Evolutionary conservation across 2,329 filamentous ascomycete genomes (phyloP).

Genomic region (Phialemonium atrogriseum): DNA sequence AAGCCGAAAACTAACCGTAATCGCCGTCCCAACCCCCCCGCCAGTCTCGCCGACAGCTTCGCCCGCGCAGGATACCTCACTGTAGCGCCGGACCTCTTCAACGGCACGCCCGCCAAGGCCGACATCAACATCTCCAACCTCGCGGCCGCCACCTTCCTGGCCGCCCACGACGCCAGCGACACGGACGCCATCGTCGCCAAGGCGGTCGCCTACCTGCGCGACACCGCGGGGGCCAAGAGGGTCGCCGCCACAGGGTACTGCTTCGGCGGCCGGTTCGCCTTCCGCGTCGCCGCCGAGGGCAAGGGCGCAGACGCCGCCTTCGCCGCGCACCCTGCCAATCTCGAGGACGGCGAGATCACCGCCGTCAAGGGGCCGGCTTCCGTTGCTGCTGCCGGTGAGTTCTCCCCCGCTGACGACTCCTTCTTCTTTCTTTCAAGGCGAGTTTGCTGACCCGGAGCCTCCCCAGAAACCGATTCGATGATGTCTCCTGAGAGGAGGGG

Average conservation of each 20-base stretch:
- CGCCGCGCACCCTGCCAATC: slow-evolving; percentile 56
- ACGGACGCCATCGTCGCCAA: slow-evolving; percentile 39
- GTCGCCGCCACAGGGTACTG: slow-evolving; percentile 56
- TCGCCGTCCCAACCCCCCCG: too few relatives aligned
- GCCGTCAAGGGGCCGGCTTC: slow-evolving; percentile 48
- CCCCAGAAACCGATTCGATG: slow-evolving; percentile 46
- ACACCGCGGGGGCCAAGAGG: slow-evolving; percentile 38
- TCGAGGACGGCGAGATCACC: slow-evolving; percentile 50
- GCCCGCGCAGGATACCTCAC: slow-evolving; percentile 59
- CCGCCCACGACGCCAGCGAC: slow-evolving; percentile 26
- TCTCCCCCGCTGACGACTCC: too few relatives aligned
- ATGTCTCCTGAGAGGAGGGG: slow-evolving; percentile 48
- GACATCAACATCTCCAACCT: slow-evolving; percentile 27
- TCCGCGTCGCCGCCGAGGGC: slow-evolving; percentile 42
- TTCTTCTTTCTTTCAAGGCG: not conserved
- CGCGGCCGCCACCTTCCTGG: slow-evolving; percentile 31
- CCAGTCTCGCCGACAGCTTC: slow-evolving; percentile 52
- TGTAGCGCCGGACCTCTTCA: slow-evolving; percentile 59
- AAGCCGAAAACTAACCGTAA: not conserved
- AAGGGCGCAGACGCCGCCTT: slow-evolving; percentile 50
- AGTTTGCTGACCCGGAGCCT: not conserved
- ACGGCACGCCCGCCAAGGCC: slow-evolving; percentile 42
- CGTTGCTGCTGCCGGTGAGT: slow-evolving; percentile 52
- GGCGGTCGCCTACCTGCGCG: slow-evolving; percentile 35
- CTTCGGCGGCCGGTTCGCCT: slow-evolving; percentile 52